Conservation (phyloP, 2,329 filamentous ascomycete genomes). For the Colletotrichum coccodes region DNA sequence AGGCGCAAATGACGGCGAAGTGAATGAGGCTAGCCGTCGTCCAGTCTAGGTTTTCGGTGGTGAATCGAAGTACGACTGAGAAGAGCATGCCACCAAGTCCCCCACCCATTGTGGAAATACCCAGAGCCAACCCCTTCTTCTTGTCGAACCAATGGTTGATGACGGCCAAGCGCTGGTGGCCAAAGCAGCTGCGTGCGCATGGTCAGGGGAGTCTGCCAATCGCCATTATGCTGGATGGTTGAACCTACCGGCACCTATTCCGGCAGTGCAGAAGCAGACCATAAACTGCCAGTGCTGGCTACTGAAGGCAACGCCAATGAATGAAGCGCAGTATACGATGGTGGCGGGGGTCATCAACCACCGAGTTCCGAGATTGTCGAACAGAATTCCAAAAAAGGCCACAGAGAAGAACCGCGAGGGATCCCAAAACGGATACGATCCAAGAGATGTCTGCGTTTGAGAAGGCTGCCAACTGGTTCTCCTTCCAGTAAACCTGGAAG, state of each 20-base stretch:
- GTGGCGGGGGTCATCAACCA: conserved; percentile 36
- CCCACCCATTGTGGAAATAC: conserved; percentile 39
- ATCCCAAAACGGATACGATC: conserved; percentile 42
- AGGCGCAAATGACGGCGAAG: conserved; percentile 34
- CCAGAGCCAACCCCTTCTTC: conserved; percentile 36
- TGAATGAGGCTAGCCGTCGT: conserved; percentile 36
- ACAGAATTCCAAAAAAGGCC: conserved; percentile 36
- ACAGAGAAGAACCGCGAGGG: conserved; percentile 39
- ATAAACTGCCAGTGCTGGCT: conserved; percentile 41
- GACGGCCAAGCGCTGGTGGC: conserved; percentile 40
- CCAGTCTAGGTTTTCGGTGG: conserved; percentile 38
- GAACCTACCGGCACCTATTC: conserved; percentile 37
- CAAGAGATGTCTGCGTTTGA: conserved; percentile 38
- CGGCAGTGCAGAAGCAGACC: conserved; percentile 41
- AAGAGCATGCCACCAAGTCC: conserved; percentile 44
- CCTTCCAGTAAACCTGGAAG: conserved; percentile 41
- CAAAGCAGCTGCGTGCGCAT: conserved; percentile 34
- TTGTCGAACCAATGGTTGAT: conserved; percentile 40
- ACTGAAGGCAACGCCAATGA: conserved; percentile 41
- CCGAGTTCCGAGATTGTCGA: conserved; percentile 36
- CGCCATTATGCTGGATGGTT: background rate
- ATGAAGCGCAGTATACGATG: conserved; percentile 36
- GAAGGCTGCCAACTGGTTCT: conserved; percentile 35
- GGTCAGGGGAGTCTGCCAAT: background rate
- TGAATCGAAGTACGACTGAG: conserved; percentile 39